phyloP scores from a whole-genome alignment of 495 filamentous ascomycete species.

The Penicillium fimorum region DNA sequence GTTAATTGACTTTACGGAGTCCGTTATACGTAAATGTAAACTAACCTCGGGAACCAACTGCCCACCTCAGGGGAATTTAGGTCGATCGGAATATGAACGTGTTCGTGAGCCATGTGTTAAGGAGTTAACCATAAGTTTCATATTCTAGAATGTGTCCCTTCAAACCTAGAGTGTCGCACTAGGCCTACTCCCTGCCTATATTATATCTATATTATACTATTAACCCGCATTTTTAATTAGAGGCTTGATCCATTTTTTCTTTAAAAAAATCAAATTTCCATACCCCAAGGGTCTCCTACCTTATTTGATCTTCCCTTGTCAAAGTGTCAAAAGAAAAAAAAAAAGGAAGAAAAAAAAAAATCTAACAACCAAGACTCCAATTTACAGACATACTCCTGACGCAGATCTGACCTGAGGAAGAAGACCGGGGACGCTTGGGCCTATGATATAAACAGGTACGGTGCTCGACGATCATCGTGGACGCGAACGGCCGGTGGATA shows the following conservation, averaged over 20 bases:
- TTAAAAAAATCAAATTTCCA: not conserved
- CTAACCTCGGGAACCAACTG: not conserved
- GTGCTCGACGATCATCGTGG: slow-evolving; percentile 8
- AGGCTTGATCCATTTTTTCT: not conserved
- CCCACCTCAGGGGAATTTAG: not conserved
- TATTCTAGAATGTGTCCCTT: not conserved
- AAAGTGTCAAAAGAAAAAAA: not conserved
- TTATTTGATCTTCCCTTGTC: not conserved
- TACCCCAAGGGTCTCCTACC: not conserved
- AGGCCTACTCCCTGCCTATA: too few species aligned
- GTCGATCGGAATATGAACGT: slow-evolving; percentile 2
- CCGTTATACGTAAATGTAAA: not conserved
- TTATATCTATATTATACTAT: not conserved
- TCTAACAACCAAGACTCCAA: slow-evolving; percentile 3
- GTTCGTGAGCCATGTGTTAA: not conserved
- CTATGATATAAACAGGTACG: not conserved
- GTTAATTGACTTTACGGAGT: not conserved
- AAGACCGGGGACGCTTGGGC: slow-evolving; percentile 4
- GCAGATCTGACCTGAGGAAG: slow-evolving; percentile 4
- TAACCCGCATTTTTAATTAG: not conserved
- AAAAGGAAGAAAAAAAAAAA: not conserved
- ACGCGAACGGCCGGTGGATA: slow-evolving; percentile 4
- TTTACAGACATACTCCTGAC: slow-evolving; percentile 5
- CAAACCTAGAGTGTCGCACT: not conserved
- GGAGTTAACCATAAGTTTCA: not conserved